Evolutionary conservation across 345 rosid species (phyloP).

Genomic region (Angophora floribunda): DNA sequence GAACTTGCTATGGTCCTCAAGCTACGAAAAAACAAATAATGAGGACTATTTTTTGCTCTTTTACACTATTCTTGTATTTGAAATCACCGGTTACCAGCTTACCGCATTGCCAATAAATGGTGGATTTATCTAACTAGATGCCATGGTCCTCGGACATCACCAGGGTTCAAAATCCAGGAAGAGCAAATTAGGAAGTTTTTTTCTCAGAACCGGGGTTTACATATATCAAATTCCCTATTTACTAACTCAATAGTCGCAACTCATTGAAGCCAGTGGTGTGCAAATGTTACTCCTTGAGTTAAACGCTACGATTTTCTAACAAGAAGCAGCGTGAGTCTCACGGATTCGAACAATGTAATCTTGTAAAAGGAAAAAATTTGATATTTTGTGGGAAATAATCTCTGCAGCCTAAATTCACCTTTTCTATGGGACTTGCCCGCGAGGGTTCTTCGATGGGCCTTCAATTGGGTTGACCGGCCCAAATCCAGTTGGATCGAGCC

Average conservation of each 20-base stretch:
- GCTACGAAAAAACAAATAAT: neutral
- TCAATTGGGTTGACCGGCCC: neutral
- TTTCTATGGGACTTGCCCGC: neutral
- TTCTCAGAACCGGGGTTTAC: neutral
- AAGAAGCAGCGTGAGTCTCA: neutral
- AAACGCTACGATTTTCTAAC: neutral
- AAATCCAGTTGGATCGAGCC: neutral
- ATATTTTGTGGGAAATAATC: neutral
- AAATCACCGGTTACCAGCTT: neutral
- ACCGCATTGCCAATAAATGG: neutral
- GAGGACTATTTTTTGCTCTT: neutral
- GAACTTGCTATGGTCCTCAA: neutral
- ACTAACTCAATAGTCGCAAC: neutral
- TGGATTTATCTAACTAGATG: neutral
- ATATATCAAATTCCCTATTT: too few relatives aligned
- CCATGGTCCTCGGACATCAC: neutral
- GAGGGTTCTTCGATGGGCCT: neutral
- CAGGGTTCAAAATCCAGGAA: neutral
- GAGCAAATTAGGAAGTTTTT: neutral
- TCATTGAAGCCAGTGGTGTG: neutral
- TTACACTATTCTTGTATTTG: neutral
- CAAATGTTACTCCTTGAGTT: neutral
- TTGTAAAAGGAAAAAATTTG: neutral
- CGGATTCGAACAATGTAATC: neutral
- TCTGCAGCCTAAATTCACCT: neutral